A percentile compares a stretch with the other conserved stretches of the same genome.
Conservation (phyloP, 2,329 filamentous ascomycete species). For the Capronia coronata region DNA sequence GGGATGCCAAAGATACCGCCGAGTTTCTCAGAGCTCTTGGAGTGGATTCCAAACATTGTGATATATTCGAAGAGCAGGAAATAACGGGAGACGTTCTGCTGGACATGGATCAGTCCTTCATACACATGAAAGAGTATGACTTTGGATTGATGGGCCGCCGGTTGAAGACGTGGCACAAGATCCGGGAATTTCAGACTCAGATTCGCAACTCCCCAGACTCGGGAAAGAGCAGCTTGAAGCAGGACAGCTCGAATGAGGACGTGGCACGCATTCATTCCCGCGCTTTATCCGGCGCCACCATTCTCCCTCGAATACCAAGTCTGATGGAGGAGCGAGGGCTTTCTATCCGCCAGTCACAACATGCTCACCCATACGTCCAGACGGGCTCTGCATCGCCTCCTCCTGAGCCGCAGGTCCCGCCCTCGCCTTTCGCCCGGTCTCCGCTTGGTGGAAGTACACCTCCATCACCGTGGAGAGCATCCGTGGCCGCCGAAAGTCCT, state of each 20-base stretch:
- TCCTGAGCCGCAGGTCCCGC: slow-evolving; percentile 27
- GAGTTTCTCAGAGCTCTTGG: slow-evolving; percentile 80
- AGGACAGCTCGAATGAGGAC: slow-evolving; percentile 36
- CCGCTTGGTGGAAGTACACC: slow-evolving; percentile 37
- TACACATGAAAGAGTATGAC: slow-evolving; percentile 94
- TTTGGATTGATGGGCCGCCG: slow-evolving; percentile 83
- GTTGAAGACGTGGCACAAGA: slow-evolving; percentile 93
- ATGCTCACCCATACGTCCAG: slow-evolving; percentile 14
- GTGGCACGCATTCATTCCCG: slow-evolving; percentile 39
- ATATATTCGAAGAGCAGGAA: slow-evolving; percentile 92
- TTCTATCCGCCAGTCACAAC: slow-evolving; percentile 25
- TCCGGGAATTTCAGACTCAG: slow-evolving; percentile 85
- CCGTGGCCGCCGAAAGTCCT: slow-evolving; percentile 38
- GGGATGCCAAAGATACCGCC: slow-evolving; percentile 76
- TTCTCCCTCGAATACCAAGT: slow-evolving; percentile 41
- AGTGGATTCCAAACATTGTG: slow-evolving; percentile 82
- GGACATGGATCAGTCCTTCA: slow-evolving; percentile 88
- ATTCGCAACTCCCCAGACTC: slow-evolving; percentile 54
- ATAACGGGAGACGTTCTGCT: slow-evolving; percentile 89
- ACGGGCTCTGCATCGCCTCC: slow-evolving; percentile 4
- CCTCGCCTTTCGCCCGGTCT: slow-evolving; percentile 19
- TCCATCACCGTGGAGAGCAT: slow-evolving; percentile 40
- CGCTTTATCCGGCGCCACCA: slow-evolving; percentile 34
- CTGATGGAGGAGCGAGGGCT: slow-evolving; percentile 34
- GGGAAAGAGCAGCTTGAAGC: slow-evolving; percentile 29